Evolutionary conservation across 495 filamentous ascomycete genomes (phyloP), one percentile per base, ranked within the genome.

Genomic region (Cercophora sp.): DNA sequence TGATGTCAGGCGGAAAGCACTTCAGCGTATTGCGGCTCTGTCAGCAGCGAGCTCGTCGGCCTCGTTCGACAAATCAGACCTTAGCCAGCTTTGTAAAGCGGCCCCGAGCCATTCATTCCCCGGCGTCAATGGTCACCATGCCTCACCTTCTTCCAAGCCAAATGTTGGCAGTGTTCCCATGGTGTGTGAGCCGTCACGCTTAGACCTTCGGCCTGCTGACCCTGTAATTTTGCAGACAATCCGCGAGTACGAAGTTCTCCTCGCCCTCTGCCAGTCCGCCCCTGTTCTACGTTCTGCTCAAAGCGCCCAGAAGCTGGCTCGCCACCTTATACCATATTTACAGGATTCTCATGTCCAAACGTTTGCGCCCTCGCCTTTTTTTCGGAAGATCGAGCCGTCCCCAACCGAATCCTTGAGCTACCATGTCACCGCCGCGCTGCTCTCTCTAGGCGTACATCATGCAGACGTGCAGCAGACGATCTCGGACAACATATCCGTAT

Each of bases 401-500:
- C 94, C 93, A 11, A 93, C 88, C 81, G 93, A 97, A 70, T 76
- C 82, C 1, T 77, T 97, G 24, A 85, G 87, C n/a, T 83, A 79
- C 52, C 81, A 85, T 53, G 76, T 97, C 39, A 85, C 88, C 1
- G 79, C 76, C 0, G 91, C 90, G 5, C 67, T 96, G n/a, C 77
- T 97, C 29, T 81, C 82, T 1, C 65, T 97, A 29, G 91, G 89
- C 0, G 71, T 81, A 16, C 82, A 82, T 43, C 85, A 89, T 64
- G 72, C 77, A 27, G 73, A 74, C 2, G 70, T 96, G 15, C 83
- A 84, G 25, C 73, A 85, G 34, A 65, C 68, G 1, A 80, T 87
- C 2, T 72, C 80, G 0, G 70, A 79, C 31, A 82, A 77, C 34
- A 77, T 91, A 19, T 79, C 78, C 48, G 70, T 71, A 18, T 94